A percentile compares a stretch with the other conserved stretches of the same genome.
Conservation (phyloP, 352 stramenopile genomes). For the Phytophthora pini region DNA sequence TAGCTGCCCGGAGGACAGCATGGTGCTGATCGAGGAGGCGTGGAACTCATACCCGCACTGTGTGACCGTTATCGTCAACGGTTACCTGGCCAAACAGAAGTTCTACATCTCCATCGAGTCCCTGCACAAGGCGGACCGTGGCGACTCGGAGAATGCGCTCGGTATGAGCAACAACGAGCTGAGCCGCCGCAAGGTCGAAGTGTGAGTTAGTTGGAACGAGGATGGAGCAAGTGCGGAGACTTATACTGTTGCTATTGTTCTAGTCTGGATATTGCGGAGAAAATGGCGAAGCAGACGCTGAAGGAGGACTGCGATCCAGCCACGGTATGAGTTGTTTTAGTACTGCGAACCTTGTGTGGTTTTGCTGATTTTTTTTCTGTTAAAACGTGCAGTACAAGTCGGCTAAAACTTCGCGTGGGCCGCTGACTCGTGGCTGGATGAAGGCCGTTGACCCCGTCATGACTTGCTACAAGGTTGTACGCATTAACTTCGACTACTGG, state of each 20-base stretch:
- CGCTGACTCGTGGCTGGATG: slow-evolving; percentile 68
- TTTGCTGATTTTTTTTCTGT: slow-evolving; percentile 2
- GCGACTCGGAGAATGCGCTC: slow-evolving; percentile 73
- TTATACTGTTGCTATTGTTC: background rate
- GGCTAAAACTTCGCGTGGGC: slow-evolving; percentile 73
- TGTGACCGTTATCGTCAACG: slow-evolving; percentile 86
- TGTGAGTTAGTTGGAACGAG: slow-evolving; percentile 44
- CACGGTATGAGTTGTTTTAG: slow-evolving; percentile 37
- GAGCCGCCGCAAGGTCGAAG: slow-evolving; percentile 74
- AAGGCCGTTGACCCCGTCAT: slow-evolving; percentile 79
- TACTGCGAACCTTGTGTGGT: background rate
- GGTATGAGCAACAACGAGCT: slow-evolving; percentile 76
- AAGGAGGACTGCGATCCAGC: slow-evolving; percentile 72
- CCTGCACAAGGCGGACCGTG: slow-evolving; percentile 66
- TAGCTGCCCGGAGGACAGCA: slow-evolving; percentile 85
- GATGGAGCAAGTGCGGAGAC: background rate
- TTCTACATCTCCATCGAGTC: slow-evolving; percentile 90
- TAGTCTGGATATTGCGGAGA: slow-evolving; percentile 81
- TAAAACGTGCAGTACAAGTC: slow-evolving; percentile 63
- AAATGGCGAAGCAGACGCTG: slow-evolving; percentile 78
- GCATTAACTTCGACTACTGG: slow-evolving; percentile 91
- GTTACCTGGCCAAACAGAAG: slow-evolving; percentile 87
- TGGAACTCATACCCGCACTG: slow-evolving; percentile 91
- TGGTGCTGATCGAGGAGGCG: slow-evolving; percentile 87
- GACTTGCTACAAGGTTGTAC: slow-evolving; percentile 89